Conservation (phyloP, 1,139 yeast genomes). For the Yamadazyma sp. region DNA sequence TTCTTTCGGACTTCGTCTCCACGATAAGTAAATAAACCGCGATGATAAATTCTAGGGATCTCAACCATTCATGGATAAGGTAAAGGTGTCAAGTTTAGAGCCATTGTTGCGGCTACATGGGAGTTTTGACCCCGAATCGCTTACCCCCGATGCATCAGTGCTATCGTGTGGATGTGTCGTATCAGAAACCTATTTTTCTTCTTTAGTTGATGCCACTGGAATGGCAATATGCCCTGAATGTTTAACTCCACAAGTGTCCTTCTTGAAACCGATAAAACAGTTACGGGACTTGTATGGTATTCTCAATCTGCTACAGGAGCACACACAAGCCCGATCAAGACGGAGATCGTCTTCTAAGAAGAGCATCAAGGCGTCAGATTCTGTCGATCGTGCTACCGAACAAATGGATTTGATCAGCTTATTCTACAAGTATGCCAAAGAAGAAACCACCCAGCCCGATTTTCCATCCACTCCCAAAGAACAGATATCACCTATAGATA, state of each 20-base stretch:
- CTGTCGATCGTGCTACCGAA: slow-evolving; percentile 18
- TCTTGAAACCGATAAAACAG: slow-evolving; percentile 51
- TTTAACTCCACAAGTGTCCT: slow-evolving; percentile 21
- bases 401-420: slow-evolving; percentile 37
- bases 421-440: slow-evolving; percentile 45
- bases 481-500: slow-evolving; percentile 3
- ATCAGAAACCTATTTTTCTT: slow-evolving; percentile 46
- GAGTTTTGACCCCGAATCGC: slow-evolving; percentile 15
- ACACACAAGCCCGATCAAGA: slow-evolving; percentile 10
- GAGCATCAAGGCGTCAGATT: slow-evolving; percentile 20
- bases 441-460: slow-evolving; percentile 23
- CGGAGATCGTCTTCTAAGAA: slow-evolving; percentile 27
- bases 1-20: too few relatives aligned
- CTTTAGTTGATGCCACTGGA: slow-evolving; percentile 18
- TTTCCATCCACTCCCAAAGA: slow-evolving; percentile 3
- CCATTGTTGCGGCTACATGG: slow-evolving; percentile 32
- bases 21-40: too few relatives aligned
- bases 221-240: slow-evolving; percentile 52
- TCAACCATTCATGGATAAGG: slow-evolving; percentile 26
- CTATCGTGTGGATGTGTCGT: slow-evolving; percentile 73
- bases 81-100: slow-evolving; percentile 28
- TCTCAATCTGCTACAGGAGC: slow-evolving; percentile 13
- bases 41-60: too few relatives aligned
- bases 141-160: slow-evolving; percentile 52
- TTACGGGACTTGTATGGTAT: slow-evolving; percentile 50